Evolutionary conservation across 2,329 filamentous ascomycete species (phyloP), one percentile per base, ranked within the genome.

Genomic region (Diaporthe sp.): DNA sequence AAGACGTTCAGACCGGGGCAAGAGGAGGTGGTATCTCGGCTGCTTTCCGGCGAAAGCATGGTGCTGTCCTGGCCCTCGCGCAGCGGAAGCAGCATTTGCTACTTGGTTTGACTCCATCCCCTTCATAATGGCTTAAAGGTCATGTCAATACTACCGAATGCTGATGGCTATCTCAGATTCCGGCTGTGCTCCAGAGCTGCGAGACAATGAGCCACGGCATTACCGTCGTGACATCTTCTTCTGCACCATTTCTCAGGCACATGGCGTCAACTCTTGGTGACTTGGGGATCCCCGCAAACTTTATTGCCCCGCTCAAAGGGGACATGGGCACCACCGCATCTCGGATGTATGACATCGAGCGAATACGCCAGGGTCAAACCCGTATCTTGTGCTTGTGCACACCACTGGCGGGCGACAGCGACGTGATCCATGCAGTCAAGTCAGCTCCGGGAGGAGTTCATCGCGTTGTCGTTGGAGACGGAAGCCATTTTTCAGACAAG

Each of bases 401-500:
- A 17, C 13, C 37, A 17, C 2, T 25, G 2, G 22, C 12, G 7
- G n/a, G 28, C 4, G 31, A 34, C 28, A 17, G 13, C 4, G 37
- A 42, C n/a, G 6, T 61, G 2, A n/a, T 42, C 6, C 9, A 61
- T 3, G 58, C 58, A 13, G n/a, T 61, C n/a, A 42, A 42, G 1
- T 28, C 37, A n/a, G 12, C 58, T 1, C 37, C 37, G 9, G 37
- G 15, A 0, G 58, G 37, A 6, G 6, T 61, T 4, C 12, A 42
- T 28, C 37, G 58, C 10, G 1, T 61, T 17, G 58, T 61, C 13
- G 3, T 61, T 42, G 37, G 5, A 4, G 37, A 17, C 6, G 28
- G 1, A 17, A 4, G 4, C 13, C 0, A 34, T 7, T 20, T 1
- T 13, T 31, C 25, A 5, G 0, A 7, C 3, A 37, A 61, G 13